Percentiles rank a stretch among this genome's conserved stretches.
Conservation (phyloP, 129 eudicot genomes). For the Mikania micrantha region DNA sequence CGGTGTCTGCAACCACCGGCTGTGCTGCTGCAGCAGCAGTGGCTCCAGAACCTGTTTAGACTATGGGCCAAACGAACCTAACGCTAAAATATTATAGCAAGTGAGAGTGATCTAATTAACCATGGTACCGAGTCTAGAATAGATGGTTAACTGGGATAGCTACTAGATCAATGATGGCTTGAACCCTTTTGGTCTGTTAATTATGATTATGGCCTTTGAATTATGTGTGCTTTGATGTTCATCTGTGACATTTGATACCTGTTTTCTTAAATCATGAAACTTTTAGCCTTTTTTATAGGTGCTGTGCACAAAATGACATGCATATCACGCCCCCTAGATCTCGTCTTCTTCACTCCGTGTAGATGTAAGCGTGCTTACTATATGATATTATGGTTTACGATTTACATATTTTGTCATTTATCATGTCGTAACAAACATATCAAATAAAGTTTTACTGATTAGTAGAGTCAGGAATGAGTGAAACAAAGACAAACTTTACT, state of each 20-base stretch:
- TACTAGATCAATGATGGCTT: constrained; percentile 9
- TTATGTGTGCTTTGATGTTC: constrained; percentile 7
- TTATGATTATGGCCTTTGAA: not conserved
- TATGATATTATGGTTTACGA: too few relatives aligned
- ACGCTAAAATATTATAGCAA: not conserved
- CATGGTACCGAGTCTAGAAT: constrained; percentile 1
- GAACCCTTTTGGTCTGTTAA: not conserved
- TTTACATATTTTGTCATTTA: too few relatives aligned
- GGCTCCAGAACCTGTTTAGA: constrained; percentile 52
- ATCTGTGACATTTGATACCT: constrained; percentile 10
- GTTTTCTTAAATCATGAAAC: constrained; percentile 1
- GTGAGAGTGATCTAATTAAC: not conserved
- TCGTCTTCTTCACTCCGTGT: too few relatives aligned
- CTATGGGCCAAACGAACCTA: not conserved
- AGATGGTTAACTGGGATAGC: constrained; percentile 8
- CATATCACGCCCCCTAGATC: not conserved
- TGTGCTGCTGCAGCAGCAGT: constrained; percentile 41
- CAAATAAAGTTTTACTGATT: too few relatives aligned
- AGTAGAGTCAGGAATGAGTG: too few relatives aligned
- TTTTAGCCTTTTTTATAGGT: not conserved
- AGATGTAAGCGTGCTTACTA: too few relatives aligned
- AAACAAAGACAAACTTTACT: too few relatives aligned
- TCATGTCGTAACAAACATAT: too few relatives aligned
- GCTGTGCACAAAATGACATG: not conserved
- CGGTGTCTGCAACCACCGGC: constrained; percentile 18